phyloP scores from a whole-genome alignment of 345 rosid species.

The Hibiscus syriacus region DNA sequence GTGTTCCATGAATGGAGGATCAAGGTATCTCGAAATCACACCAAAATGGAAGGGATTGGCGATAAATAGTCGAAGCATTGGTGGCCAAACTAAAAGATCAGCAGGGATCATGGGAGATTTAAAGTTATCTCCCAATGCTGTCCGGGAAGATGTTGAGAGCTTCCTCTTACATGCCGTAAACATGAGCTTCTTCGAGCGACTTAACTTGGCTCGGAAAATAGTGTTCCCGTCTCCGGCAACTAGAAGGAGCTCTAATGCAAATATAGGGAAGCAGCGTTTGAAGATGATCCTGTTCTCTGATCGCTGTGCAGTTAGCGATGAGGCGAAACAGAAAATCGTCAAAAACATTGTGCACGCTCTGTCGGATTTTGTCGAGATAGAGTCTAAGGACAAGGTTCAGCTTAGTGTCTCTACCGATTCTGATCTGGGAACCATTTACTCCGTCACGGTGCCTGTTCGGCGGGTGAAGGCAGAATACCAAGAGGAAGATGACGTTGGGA shows the following conservation, averaged over 20 bases:
- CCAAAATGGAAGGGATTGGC: too few relatives aligned
- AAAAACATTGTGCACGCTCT: constrained; percentile 59
- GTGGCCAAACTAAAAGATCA: too few relatives aligned
- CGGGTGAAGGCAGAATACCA: constrained; percentile 84
- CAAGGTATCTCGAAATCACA: too few relatives aligned
- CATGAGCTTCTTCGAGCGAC: constrained; percentile 78
- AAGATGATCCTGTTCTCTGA: constrained; percentile 98
- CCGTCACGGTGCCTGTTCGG: constrained; percentile 85
- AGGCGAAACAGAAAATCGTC: too few relatives aligned
- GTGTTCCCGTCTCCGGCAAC: constrained; percentile 68
- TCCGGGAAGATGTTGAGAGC: constrained; percentile 56
- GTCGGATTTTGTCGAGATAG: constrained; percentile 91
- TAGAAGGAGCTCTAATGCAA: constrained; percentile 82
- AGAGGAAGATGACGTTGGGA: constrained; percentile 48
- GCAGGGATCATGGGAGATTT: too few relatives aligned
- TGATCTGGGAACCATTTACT: constrained; percentile 88
- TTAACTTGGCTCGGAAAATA: too few relatives aligned
- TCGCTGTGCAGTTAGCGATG: constrained; percentile 87
- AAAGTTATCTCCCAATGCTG: constrained; percentile 42
- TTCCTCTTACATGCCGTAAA: constrained; percentile 63
- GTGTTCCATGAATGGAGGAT: too few relatives aligned
- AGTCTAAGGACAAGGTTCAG: constrained; percentile 92
- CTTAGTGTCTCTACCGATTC: too few relatives aligned
- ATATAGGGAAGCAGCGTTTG: constrained; percentile 84
- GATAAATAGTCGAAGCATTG: too few relatives aligned